Evolutionary conservation across 2,329 filamentous ascomycete genomes (phyloP), one percentile per base, ranked within the genome.

Genomic region (Diaporthe vexans): DNA sequence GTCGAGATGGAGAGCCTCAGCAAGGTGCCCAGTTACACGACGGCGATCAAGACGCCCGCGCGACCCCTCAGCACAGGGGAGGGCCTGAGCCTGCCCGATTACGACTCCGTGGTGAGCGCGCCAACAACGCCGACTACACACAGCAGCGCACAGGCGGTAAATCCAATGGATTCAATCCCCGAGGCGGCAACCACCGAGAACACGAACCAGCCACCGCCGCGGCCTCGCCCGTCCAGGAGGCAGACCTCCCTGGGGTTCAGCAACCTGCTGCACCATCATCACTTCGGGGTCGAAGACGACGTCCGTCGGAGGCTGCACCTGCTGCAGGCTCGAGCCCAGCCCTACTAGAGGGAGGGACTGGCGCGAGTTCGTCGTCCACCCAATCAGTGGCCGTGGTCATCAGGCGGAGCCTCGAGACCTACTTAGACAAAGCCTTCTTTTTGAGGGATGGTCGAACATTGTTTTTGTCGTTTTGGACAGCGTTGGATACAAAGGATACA

Each of bases 1-100:
- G 78, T 87, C 65, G 91, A 93, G 76, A 84, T 94, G 77, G 88
- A 89, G 63, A 89, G 91, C 76, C 84, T 95, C 56, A 93, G 88
- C 81, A 93, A 93, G 77, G 93, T 95, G 2, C 94, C 94, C 1
- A 95, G 93, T 73, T 95, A 95, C 81, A 89, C 89, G 21, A 95
- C 94, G 1, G 94, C 94, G 0, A 90, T 95, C 35, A 90, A 90
- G 76, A 90, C 91, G 0, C 90, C 91, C 7, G 89, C 91, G 21
- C 87, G 89, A 68, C 86, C 88, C 46, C 86, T 86, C 19, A 87
- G 84, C 65, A 86, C 86, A 57, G 82, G 86, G 9, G 86, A 87
- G 29, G 86, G 86, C 43, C 81, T 85, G 7, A 82, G 82, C 17
- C 86, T 94, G 8, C 93, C 93, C 0, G 91, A 94, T 79, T 95